A percentile compares a stretch with the other conserved stretches of the same genome.
phyloP scores from a whole-genome alignment of 352 stramenopile species.

The Globisporangium rhizosaccharum region DNA sequence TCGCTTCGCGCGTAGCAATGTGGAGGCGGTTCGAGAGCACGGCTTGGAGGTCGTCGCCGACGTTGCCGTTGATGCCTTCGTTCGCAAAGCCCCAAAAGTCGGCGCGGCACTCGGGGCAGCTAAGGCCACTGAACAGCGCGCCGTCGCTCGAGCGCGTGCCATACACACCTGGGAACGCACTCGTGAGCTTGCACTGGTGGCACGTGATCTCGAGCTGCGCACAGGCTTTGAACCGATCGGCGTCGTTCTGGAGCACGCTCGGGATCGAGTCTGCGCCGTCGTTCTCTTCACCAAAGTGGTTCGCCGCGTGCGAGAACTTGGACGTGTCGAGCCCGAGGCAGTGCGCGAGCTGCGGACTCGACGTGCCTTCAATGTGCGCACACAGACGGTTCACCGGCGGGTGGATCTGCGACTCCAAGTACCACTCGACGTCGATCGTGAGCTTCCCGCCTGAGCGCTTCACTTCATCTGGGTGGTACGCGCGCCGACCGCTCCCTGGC shows the following conservation, averaged over 20 bases:
- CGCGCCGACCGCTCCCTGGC: constrained; percentile 53
- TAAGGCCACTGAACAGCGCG: constrained; percentile 40
- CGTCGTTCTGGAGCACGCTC: constrained; percentile 83
- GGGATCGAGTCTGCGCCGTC: constrained; percentile 83
- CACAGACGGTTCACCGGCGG: constrained; percentile 97
- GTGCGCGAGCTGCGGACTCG: constrained; percentile 91
- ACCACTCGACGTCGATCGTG: constrained; percentile 95
- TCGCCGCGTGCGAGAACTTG: constrained; percentile 88
- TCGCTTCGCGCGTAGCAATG: constrained; percentile 69
- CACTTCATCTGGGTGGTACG: constrained; percentile 88
- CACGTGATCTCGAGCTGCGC: constrained; percentile 71
- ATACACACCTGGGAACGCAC: constrained; percentile 73
- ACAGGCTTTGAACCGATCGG: constrained; percentile 88
- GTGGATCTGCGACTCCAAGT: constrained; percentile 95
- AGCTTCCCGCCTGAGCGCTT: constrained; percentile 71
- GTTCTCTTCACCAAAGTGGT: constrained; percentile 82
- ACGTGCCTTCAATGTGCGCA: constrained; percentile 98
- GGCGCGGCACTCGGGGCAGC: constrained; percentile 63
- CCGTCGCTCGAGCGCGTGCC: constrained; percentile 28
- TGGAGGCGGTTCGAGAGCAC: constrained; percentile 84
- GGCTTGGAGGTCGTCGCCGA: constrained; percentile 67
- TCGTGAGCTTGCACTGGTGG: constrained; percentile 53
- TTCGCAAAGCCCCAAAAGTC: constrained; percentile 83
- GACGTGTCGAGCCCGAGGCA: constrained; percentile 95
- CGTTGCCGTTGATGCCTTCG: constrained; percentile 64